phyloP scores from a whole-genome alignment of 169 alveolate genomes.

The Plasmodium billcollinsi region DNA sequence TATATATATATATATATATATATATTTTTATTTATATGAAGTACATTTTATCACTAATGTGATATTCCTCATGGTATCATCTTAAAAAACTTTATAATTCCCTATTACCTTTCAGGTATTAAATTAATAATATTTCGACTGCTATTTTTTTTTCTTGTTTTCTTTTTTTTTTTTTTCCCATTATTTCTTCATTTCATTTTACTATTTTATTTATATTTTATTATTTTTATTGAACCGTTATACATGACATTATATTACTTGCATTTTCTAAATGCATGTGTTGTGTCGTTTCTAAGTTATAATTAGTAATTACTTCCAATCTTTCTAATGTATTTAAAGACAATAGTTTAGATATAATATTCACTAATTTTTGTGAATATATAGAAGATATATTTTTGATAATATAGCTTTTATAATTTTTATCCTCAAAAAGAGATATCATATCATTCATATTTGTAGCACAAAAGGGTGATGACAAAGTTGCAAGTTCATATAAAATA shows the following conservation, averaged over 20 bases:
- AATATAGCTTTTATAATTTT: slow-evolving; percentile 65
- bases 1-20: too few species aligned
- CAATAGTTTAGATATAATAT: slow-evolving; percentile 44
- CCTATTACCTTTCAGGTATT: too few species aligned
- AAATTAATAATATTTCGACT: too few species aligned
- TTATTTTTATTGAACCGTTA: neutral
- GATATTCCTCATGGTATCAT: too few species aligned
- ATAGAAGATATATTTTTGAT: slow-evolving; percentile 45
- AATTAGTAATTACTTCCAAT: slow-evolving; percentile 40
- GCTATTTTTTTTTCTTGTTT: neutral
- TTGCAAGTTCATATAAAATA: slow-evolving; percentile 79
- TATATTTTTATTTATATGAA: too few species aligned
- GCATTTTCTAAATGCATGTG: neutral
- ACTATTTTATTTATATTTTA: neutral
- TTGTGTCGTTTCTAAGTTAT: slow-evolving; percentile 19
- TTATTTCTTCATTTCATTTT: neutral
- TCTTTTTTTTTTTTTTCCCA: neutral
- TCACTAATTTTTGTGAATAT: slow-evolving; percentile 48
- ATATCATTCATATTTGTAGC: slow-evolving; percentile 48
- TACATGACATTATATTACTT: slow-evolving; percentile 2
- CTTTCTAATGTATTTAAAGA: slow-evolving; percentile 54
- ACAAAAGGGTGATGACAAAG: slow-evolving; percentile 79
- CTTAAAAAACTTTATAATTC: too few species aligned
- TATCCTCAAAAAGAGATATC: slow-evolving; percentile 64
- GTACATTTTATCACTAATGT: too few species aligned